Evolutionary conservation across 2,329 filamentous ascomycete genomes (phyloP).

Genomic region (Ambrosiella cleistominuta): DNA sequence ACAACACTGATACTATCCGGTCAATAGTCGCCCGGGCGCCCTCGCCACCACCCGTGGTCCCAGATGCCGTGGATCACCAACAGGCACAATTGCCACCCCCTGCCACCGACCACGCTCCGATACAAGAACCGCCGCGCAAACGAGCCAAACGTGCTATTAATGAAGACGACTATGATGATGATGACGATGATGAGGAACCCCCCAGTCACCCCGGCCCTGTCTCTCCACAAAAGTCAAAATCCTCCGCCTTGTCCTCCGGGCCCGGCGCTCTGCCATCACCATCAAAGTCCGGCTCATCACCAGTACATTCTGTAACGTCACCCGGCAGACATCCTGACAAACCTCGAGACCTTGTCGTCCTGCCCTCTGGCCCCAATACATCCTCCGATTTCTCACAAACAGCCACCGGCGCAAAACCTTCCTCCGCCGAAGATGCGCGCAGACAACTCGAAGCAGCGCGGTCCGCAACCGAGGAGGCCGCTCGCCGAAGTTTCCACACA

Average conservation of each 20-base stretch:
- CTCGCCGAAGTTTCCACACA: constrained; percentile 78
- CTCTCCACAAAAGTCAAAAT: constrained; percentile 32
- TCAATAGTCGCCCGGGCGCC: constrained; percentile 37
- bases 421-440: constrained; percentile 70
- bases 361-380: constrained; percentile 20
- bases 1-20: constrained; percentile 35
- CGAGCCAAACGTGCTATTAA: constrained; percentile 62
- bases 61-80: constrained; percentile 41
- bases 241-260: constrained; percentile 28
- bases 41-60: constrained; percentile 48
- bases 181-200: constrained; percentile 53
- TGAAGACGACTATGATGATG: constrained; percentile 72
- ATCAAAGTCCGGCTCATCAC: constrained; percentile 52
- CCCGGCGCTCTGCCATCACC: constrained; percentile 47
- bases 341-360: constrained; percentile 11
- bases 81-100: constrained; percentile 26
- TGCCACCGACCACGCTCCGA: constrained; percentile 40
- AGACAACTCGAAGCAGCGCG: constrained; percentile 87
- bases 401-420: constrained; percentile 22
- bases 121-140: constrained; percentile 48
- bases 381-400: constrained; percentile 26
- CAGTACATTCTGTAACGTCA: constrained; percentile 43
- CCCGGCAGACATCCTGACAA: constrained; percentile 22
- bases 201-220: constrained; percentile 20
- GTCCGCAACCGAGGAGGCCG: constrained; percentile 75